phyloP scores from a whole-genome alignment of 352 stramenopile genomes.

The Phytophthora lateralis region DNA sequence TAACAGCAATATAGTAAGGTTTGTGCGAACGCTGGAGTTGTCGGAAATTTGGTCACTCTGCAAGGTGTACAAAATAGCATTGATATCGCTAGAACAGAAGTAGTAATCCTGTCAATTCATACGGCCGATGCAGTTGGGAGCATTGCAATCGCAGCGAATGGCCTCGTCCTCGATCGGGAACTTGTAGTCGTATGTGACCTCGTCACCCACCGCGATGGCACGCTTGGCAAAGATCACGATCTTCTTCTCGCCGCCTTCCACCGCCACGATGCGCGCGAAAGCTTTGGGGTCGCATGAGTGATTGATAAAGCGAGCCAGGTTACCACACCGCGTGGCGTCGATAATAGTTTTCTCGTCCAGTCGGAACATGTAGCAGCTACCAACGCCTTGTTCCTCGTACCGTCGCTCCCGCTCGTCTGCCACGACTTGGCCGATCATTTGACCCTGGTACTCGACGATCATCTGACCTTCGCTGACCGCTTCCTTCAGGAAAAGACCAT shows the following conservation, averaged over 20 bases:
- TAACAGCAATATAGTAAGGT: too few relatives aligned
- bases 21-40: too few relatives aligned
- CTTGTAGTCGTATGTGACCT: slow-evolving; percentile 98
- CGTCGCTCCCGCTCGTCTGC: slow-evolving; percentile 93
- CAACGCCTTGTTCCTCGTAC: slow-evolving; percentile 94
- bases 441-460: slow-evolving; percentile 97
- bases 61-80: background rate
- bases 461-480: slow-evolving; percentile 92
- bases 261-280: slow-evolving; percentile 90
- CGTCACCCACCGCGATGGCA: slow-evolving; percentile 91
- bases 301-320: slow-evolving; percentile 97
- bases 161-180: slow-evolving; percentile 96
- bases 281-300: slow-evolving; percentile 95
- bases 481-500: slow-evolving; percentile 95
- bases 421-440: slow-evolving; percentile 91
- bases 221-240: slow-evolving; percentile 96
- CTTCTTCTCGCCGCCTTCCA: slow-evolving; percentile 93
- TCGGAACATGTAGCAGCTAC: slow-evolving; percentile 98
- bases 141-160: slow-evolving; percentile 93
- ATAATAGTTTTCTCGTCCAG: slow-evolving; percentile 95
- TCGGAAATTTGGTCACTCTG: too few relatives aligned
- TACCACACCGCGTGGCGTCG: slow-evolving; percentile 93
- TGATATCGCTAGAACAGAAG: background rate
- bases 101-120: slow-evolving; percentile 87
- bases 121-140: slow-evolving; percentile 92